Base-by-base conservation (phyloP, 345 rosid species). In the Theobroma cacao region DNA sequence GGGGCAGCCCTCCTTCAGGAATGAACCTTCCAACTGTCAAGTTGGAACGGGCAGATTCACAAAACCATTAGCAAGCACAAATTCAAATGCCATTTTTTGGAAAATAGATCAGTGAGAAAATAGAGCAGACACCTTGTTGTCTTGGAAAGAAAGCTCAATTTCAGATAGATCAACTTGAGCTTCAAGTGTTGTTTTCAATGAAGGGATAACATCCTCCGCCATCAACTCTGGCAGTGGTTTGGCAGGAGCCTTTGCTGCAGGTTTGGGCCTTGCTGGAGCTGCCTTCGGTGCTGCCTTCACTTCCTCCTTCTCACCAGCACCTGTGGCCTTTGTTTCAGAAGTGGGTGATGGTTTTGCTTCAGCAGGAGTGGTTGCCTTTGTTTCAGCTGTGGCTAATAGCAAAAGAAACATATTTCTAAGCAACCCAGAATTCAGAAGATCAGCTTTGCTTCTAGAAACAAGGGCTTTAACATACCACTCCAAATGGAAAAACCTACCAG, bases 171-270 rank as follows among this genome's bases (percentile, higher is more conserved):
- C 94, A 15, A 85, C 81, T 80, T 94, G 91, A 66, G 92, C 82
- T 89, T 91, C 91, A 64, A 96, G 91, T 75, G 83, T 88, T 45
- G 91, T 47, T 82, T 74, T 83, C 65, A 96, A 80, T 0, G 92
- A 85, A 75, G 98, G 99, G 78, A 96, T 94, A 76, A 96, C 92
- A 18, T 96, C 99, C 90, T 96, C 98, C 48, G 83, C 87, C 95
- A 92, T 96, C 90, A 96, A 76, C 83, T 91, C 77, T 75, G 88
- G 87, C 67, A 96, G 80, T 9, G 95, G 86, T 84, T 92, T 93
- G 0, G 74, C 84, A 0, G 90, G 87, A 48, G 90, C 92, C 82
- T 95, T 95, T 0, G 90, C 87, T 9, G 95, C 85, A 36, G 95
- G 85, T 86, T 90, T 93, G 3, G 90, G 91, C 85, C 85, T 94